Conservation (phyloP, 345 rosid genomes). For the Citrus unshiu region DNA sequence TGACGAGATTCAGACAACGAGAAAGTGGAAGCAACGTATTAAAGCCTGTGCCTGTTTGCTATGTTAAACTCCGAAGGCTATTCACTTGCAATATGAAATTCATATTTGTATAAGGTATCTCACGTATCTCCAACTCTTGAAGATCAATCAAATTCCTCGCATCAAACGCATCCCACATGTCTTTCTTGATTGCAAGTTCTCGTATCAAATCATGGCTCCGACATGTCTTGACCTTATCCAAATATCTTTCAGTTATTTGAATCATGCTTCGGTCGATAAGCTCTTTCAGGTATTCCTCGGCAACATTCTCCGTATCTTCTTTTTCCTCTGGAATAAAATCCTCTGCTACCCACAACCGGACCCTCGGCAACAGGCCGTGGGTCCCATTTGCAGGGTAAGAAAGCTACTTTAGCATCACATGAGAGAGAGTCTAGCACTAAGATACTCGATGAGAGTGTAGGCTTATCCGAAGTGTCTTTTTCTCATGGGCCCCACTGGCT, state of each 20-base stretch:
- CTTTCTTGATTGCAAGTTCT: slow-evolving; percentile 24
- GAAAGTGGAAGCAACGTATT: neutral
- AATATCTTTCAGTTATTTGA: slow-evolving; percentile 23
- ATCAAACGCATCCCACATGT: neutral
- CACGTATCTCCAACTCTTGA: neutral
- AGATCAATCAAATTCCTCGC: neutral
- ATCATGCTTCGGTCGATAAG: slow-evolving; percentile 24
- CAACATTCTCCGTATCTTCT: slow-evolving; percentile 24
- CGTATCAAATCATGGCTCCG: slow-evolving; percentile 19
- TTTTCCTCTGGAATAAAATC: slow-evolving; percentile 18
- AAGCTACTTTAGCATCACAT: slow-evolving; percentile 67
- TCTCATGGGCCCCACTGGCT: slow-evolving; percentile 35
- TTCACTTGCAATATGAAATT: neutral
- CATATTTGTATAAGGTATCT: neutral
- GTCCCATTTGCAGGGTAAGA: slow-evolving; percentile 56
- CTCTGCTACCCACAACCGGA: slow-evolving; percentile 25
- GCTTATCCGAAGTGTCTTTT: slow-evolving; percentile 31
- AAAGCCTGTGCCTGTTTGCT: neutral
- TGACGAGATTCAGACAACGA: neutral
- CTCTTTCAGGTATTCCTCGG: slow-evolving; percentile 29
- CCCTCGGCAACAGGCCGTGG: too few species aligned
- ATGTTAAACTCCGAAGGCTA: neutral
- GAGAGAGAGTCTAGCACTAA: slow-evolving; percentile 63
- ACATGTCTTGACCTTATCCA: slow-evolving; percentile 16
- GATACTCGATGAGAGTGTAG: slow-evolving; percentile 28